Evolutionary conservation across 1,284 basidiomycete species (phyloP).

Genomic region (Trametes pubescens): DNA sequence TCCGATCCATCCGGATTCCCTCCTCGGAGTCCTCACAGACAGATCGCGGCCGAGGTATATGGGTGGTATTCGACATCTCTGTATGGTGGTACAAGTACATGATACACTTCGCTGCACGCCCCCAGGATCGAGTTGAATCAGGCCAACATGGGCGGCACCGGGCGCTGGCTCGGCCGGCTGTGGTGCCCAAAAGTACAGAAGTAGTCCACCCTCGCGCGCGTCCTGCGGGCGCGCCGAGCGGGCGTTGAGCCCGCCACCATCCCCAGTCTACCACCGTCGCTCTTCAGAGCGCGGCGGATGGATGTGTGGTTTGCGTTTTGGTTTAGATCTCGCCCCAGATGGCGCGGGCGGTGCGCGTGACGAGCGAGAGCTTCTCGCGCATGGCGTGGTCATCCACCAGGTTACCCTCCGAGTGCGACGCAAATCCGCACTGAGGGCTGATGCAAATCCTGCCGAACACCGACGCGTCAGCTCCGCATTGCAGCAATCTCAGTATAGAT

Average conservation of each 20-base stretch:
- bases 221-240: not conserved
- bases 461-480: conserved; percentile 8
- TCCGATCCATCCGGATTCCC: too few species aligned
- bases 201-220: not conserved
- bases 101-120: conserved; percentile 10
- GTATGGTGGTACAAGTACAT: conserved; percentile 13
- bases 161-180: not conserved
- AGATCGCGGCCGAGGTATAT: not conserved
- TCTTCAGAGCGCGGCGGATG: not conserved
- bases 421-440: conserved; percentile 81
- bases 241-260: conserved; percentile 16
- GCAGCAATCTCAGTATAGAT: not conserved
- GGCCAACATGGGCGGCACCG: conserved; percentile 9
- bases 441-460: conserved; percentile 61
- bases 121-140: conserved; percentile 25
- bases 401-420: conserved; percentile 73
- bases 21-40: too few species aligned
- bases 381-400: conserved; percentile 61
- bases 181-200: not conserved
- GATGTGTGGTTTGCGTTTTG: not conserved
- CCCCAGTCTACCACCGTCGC: not conserved
- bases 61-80: conserved; percentile 2
- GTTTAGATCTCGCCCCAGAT: conserved; percentile 51
- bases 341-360: conserved; percentile 59
- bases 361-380: conserved; percentile 59